A percentile compares a stretch with the other conserved stretches of the same genome.
phyloP scores from a whole-genome alignment of 306 rosid genomes.

The Elaeagnus macrophylla region DNA sequence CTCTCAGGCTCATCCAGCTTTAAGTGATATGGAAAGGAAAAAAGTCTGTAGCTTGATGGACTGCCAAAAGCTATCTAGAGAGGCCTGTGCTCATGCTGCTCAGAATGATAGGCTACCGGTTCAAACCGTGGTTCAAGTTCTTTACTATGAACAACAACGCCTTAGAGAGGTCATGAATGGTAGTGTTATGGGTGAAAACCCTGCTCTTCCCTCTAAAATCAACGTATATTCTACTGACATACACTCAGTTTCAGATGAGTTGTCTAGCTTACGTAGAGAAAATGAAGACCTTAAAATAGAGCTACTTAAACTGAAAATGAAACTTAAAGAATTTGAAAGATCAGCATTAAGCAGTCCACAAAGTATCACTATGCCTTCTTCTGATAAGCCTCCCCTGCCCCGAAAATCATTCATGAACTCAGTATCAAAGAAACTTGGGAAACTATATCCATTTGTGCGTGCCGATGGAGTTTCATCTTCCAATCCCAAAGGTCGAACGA shows the following conservation, averaged over 20 bases:
- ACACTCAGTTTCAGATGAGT: constrained; percentile 46
- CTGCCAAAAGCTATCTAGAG: constrained; percentile 82
- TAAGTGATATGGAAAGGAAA: constrained; percentile 90
- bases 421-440: constrained; percentile 56
- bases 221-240: constrained; percentile 39
- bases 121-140: constrained; percentile 93
- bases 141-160: constrained; percentile 82
- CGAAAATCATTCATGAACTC: constrained; percentile 65
- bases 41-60: constrained; percentile 92
- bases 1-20: constrained; percentile 76
- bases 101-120: constrained; percentile 92
- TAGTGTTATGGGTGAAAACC: constrained; percentile 28
- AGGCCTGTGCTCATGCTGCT: constrained; percentile 95
- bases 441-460: constrained; percentile 63
- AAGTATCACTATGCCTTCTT: constrained; percentile 23
- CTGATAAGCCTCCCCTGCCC: constrained; percentile 69
- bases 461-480: constrained; percentile 39
- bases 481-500: constrained; percentile 40
- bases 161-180: constrained; percentile 73
- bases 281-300: constrained; percentile 65
- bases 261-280: constrained; percentile 52
- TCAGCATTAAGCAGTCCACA: constrained; percentile 45
- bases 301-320: constrained; percentile 68
- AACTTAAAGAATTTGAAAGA: constrained; percentile 54
- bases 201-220: constrained; percentile 34